Evolutionary conservation across 345 rosid genomes (phyloP), one percentile per base, ranked within the genome.

Genomic region (Tarenaya hassleriana): DNA sequence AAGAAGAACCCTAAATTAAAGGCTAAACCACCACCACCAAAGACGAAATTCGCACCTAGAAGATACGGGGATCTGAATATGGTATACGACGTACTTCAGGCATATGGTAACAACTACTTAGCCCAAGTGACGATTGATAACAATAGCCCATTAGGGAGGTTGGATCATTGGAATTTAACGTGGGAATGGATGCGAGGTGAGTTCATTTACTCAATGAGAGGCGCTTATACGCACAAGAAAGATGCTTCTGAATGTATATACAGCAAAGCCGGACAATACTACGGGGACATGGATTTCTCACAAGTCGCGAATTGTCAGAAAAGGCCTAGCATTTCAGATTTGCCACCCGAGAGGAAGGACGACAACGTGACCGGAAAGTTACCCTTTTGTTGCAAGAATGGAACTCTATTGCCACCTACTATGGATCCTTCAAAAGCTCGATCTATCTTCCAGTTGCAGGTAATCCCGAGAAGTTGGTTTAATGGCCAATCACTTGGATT

Each of bases 121-220:
- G 98, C 97, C 0, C 88, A 92, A 65, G 97, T 92, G 12, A 88
- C 95, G 11, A 78, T 92, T 0, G 88, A 88, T 56, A 88, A 88
- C 52, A 71, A 34, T 55, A 70, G 67, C 34, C 91, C 95, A 0
- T 47, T 92, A 6, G 91, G 97, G 52, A 75, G 86, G 27, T 86
- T 92, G 7, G 95, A 92, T 52, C 82, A 76, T 31, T 92, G 98
- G 98, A 88, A 92, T 67, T 52, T 92, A 14, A 88, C 95, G 4
- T 92, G 95, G 95, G 94, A 88, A 46, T 92, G 98, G 97, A 81
- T 73, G 81, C 72, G 89, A 45, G 88, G 85, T 3, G 98, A 92
- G 70, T 92, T 92, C 74, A 83, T 88, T 33, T 19, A 61, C 62
- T 45, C 79, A 4, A 64, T 92, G 90, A 72, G 79, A 55, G 98